Evolutionary conservation across 192 early-diverging fungal species (phyloP), one percentile per base, ranked within the genome.

Genomic region (Coemansia sp.): DNA sequence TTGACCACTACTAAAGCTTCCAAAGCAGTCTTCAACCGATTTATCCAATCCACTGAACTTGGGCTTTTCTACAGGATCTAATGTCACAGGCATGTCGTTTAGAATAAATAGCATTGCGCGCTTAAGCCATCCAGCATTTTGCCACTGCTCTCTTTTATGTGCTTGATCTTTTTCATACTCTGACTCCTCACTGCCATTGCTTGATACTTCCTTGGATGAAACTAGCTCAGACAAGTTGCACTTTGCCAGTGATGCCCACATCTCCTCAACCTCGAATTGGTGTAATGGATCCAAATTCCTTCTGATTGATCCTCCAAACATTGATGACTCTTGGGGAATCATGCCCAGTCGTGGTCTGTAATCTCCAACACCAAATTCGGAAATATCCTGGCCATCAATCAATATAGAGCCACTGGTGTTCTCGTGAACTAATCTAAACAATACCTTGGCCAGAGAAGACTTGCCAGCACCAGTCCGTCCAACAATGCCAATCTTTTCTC

Each of bases 351-450:
- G 34, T 29, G 77, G 52, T 11, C 96, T 85, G 36, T 96, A 73
- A 27, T 73, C 68, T 3, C 85, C 81, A 18, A 95, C 82, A 7
- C 89, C 91, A 43, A 97, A 81, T 36, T 86, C 86, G 40, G 79
- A 84, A n/a, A 92, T 87, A 67, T 95, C 91, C 24, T 93, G 52
- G 15, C 89, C 89, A 71, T 97, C 94, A 60, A 97, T 92, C 34
- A 36, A 36, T 7, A 36, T 36, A 36, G 34, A 36, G 7, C 34
- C 34, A 36, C 34, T 36, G 34, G 78, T 66, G 2, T 86, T 88
- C 53, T 90, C 88, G 20, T 88, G 84, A 66, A 89, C 79, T 39
- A 91, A 80, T 12, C 86, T 85, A 69, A 91, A 90, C 39, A 91
- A 73, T 11, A 85, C 79, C 46, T 82, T 78, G 1, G 80, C 78